Evolutionary conservation across 2,329 filamentous ascomycete species (phyloP), one percentile per base, ranked within the genome.

Genomic region (Aspergillus spinulosporus): DNA sequence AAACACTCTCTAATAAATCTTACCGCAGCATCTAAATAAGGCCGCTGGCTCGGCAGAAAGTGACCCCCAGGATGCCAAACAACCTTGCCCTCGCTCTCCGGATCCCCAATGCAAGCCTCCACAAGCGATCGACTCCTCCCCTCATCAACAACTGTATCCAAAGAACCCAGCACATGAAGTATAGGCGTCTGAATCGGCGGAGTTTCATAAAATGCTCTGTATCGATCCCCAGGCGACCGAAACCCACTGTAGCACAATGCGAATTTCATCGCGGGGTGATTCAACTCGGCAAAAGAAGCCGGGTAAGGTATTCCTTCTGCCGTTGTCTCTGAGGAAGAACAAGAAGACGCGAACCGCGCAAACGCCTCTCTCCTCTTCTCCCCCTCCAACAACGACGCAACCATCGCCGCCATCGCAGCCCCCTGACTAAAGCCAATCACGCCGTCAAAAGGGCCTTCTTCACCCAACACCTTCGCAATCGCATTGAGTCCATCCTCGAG

Each of bases 141-240:
- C 77, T 97, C 92, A 32, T 92, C 89, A 0, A 97, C 92, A 0
- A 97, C 90, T 2, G 88, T 90, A 76, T 97, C 93, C 64, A 96
- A 77, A 52, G 85, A 88, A 0, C 93, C 93, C 28, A 96, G 72
- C 64, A 92, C 88, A 76, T 96, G 91, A 74, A 96, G 72, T 60
- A 89, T 84, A 0, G 90, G 89, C 58, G 92, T 96, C 60, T 70
- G 72, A 57, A 97, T 87, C 69, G 82, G 81, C 12, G 90, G 90
- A 5, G 66, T 61, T 63, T 90, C 83, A 69, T 90, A 95, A 59
- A 90, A 86, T 52, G 84, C 89, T 39, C 72, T 71, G 69, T 95
- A 86, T 42, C 82, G 74, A 12, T 79, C 73, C 37, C 84, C 82
- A 2, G 83, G 78, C 0, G 89, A 85, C 36, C 79, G 83, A 70